Conservation (phyloP, 306 rosid genomes). For the Pueraria montana region DNA sequence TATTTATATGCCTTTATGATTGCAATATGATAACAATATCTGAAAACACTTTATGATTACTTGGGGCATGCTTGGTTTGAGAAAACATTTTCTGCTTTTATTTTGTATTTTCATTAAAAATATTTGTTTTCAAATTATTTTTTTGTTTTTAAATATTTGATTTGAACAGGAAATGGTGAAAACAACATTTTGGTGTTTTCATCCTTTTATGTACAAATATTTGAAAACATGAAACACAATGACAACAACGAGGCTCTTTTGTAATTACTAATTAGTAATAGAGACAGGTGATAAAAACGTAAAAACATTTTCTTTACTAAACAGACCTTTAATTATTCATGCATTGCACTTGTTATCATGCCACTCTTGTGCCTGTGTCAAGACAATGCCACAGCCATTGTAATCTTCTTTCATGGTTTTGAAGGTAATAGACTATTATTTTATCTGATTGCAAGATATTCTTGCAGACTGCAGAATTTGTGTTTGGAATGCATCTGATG, state of each 20-base stretch:
- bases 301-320: not conserved
- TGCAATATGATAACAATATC: constrained; percentile 19
- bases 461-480: constrained; percentile 96
- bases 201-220: not conserved
- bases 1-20: constrained; percentile 18
- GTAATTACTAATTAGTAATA: not conserved
- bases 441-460: constrained; percentile 42
- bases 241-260: not conserved
- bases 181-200: not conserved
- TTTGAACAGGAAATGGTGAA: not conserved
- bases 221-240: not conserved
- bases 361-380: not conserved
- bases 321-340: not conserved
- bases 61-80: not conserved
- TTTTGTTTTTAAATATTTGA: not conserved
- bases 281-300: not conserved
- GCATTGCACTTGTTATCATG: constrained; percentile 33
- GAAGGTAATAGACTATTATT: constrained; percentile 26
- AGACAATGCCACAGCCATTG: constrained; percentile 32
- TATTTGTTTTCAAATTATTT: not conserved
- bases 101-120: not conserved
- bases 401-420: constrained; percentile 42
- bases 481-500: constrained; percentile 99
- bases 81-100: not conserved
- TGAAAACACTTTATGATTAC: constrained; percentile 6